Evolutionary conservation across 306 rosid species (phyloP), one percentile per base, ranked within the genome.

Genomic region (Ammopiptanthus mongolicus): DNA sequence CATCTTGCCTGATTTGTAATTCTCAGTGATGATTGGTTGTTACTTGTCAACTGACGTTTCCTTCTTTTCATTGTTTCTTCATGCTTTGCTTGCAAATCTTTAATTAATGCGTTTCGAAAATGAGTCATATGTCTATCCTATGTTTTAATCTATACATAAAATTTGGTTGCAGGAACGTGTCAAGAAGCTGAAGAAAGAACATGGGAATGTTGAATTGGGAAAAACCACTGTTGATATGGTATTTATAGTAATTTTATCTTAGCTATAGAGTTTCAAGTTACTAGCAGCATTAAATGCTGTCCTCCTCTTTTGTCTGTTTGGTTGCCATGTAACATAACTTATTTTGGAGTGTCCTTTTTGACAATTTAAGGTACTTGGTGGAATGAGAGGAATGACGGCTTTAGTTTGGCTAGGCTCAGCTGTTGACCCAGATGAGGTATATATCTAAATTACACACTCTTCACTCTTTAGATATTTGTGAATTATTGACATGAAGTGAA

Each of bases 331-430:
- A 61, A 62, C 60, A 51, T 34, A 61, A 31, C 80, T 78, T 66
- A 84, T 41, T 71, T 58, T 61, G 37, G 75, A 78, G 65, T 58
- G 7, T 39, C 52, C 3, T 56, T 70, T 65, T 31, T 72, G 65
- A 48, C 46, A 10, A 71, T 74, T 81, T 17, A 62, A 96, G 99
- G 98, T 96, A 50, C 84, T 96, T 69, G 99, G 99, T 78, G 98
- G 98, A 78, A 96, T 96, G 99, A 92, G 99, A 71, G 98, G 99
- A 89, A 96, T 92, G 98, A 90, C 99, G 0, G 98, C 96, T 69
- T 81, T 96, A 70, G 85, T 96, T 39, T 96, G 99, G 99, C 91
- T 87, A 80, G 91, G 96, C 75, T 96, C 99, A 71, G 83, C 93
- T 58, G 97, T 96, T 71, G 99, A 96, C 80, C 97, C 98, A 3